Evolutionary conservation across 108 stramenopile species (phyloP).

Genomic region (Aureococcus anophagefferens): DNA sequence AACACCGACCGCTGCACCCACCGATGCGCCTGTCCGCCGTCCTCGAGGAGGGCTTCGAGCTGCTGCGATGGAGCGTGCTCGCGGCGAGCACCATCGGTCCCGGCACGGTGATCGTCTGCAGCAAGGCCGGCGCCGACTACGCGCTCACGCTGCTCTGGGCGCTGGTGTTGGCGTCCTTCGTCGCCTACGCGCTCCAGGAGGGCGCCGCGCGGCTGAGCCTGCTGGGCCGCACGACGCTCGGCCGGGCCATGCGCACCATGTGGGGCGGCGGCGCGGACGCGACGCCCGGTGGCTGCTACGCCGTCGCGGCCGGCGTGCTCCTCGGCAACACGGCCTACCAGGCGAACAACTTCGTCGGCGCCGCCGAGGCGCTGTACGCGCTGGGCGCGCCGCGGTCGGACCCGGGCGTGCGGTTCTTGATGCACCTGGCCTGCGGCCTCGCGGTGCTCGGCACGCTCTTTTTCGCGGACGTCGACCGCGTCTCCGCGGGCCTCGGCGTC

Average conservation of each 20-base stretch:
- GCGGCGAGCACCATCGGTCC: conserved; percentile 1
- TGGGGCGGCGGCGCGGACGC: too few relatives aligned
- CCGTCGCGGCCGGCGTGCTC: not conserved
- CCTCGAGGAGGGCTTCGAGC: not conserved
- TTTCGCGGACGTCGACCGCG: not conserved
- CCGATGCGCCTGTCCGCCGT: not conserved
- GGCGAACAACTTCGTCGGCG: not conserved
- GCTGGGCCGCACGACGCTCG: not conserved
- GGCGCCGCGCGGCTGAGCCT: not conserved
- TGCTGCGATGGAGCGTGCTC: conserved; percentile 1
- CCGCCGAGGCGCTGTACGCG: not conserved
- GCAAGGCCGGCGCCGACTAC: conserved; percentile 3
- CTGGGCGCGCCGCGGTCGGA: not conserved
- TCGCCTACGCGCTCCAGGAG: not conserved
- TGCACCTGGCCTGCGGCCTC: not conserved
- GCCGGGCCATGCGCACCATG: not conserved
- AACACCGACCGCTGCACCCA: too few relatives aligned
- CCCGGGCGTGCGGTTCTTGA: not conserved
- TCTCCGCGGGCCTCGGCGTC: not conserved
- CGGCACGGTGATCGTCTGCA: not conserved
- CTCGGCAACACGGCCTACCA: not conserved
- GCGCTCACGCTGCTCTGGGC: not conserved
- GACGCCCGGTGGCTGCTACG: not conserved
- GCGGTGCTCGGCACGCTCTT: not conserved
- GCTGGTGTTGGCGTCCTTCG: not conserved